A percentile compares a stretch with the other conserved stretches of the same genome.
Conservation (phyloP, 2,329 filamentous ascomycete species). For the Ophidiomyces ophidiicola region DNA sequence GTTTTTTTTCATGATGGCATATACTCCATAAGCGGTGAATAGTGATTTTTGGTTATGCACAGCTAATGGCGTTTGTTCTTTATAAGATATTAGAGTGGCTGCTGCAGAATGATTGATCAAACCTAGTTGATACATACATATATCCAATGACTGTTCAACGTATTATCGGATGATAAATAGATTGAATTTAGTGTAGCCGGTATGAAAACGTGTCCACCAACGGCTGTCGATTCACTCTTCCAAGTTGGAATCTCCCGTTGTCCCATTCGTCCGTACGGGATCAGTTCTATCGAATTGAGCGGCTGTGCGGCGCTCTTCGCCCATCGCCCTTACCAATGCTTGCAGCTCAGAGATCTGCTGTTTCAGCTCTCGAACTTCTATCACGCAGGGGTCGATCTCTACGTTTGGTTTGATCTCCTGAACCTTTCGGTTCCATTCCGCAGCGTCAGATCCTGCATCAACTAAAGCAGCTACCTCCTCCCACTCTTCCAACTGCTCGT, state of each 20-base stretch:
- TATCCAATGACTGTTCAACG: no score
- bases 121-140: no score
- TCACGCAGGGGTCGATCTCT: constrained; percentile 61
- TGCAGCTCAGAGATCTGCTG: constrained; percentile 50
- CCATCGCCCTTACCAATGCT: constrained; percentile 49
- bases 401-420: constrained; percentile 66
- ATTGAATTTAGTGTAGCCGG: neutral
- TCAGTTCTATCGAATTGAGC: neutral
- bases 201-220: neutral
- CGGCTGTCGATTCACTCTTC: constrained; percentile 2
- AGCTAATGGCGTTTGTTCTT: no score
- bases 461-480: constrained; percentile 55
- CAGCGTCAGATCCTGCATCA: constrained; percentile 56
- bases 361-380: constrained; percentile 44
- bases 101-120: no score
- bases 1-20: neutral
- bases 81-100: no score
- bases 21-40: no score
- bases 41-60: no score
- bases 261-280: neutral
- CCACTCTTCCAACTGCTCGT: constrained; percentile 85
- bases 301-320: constrained; percentile 17
- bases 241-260: neutral
- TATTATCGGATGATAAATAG: neutral
- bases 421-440: constrained; percentile 73